Evolutionary conservation across 371 early-diverging fungal genomes (phyloP).

Genomic region (Apophysomyces ossiformis): DNA sequence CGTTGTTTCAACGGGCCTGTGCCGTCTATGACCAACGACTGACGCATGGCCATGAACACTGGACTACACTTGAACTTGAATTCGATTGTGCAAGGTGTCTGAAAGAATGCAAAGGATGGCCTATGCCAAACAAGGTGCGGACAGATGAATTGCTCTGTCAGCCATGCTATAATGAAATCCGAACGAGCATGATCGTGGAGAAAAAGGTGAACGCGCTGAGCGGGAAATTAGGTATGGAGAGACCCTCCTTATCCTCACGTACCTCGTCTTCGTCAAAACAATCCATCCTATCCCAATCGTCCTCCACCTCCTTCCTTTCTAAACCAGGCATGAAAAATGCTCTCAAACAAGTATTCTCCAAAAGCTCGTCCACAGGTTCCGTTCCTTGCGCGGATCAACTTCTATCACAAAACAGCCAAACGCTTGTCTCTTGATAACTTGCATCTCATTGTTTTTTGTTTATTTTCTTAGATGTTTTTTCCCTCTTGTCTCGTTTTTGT

Average conservation of each 20-base stretch:
- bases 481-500: neutral
- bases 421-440: neutral
- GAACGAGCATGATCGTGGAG: conserved; percentile 45
- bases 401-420: neutral
- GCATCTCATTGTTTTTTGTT: neutral
- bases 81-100: conserved; percentile 43
- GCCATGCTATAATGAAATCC: conserved; percentile 38
- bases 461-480: neutral
- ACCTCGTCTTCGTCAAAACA: conserved; percentile 18
- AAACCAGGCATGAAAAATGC: conserved; percentile 9
- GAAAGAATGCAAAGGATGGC: conserved; percentile 30
- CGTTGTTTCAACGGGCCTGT: conserved; percentile 33
- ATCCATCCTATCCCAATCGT: conserved; percentile 6
- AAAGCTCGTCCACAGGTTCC: neutral
- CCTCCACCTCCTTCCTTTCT: conserved; percentile 13
- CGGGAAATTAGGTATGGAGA: conserved; percentile 22
- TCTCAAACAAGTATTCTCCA: conserved; percentile 11
- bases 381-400: neutral
- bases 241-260: conserved; percentile 14
- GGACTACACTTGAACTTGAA: conserved; percentile 29
- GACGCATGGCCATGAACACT: conserved; percentile 30
- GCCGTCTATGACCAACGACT: conserved; percentile 39
- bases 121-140: conserved; percentile 45
- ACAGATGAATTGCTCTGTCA: conserved; percentile 36
- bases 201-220: conserved; percentile 34